A percentile compares a stretch with the other conserved stretches of the same genome.
Evolutionary conservation across 208 protist genomes (phyloP).

Genomic region (Wallacemonas collosoma): DNA sequence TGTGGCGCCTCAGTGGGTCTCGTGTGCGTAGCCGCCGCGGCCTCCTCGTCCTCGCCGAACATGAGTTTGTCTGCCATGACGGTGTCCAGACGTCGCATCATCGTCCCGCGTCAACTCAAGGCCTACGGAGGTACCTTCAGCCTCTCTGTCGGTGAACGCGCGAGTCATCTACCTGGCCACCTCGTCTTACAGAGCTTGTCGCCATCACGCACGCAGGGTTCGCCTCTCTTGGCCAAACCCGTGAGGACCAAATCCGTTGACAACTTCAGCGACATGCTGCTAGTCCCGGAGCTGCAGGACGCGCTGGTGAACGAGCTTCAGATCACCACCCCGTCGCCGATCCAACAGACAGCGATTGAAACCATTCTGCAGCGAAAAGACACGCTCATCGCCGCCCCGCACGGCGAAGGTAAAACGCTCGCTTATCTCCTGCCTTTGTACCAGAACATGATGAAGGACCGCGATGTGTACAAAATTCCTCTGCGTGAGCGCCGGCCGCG

Average conservation of each 20-base stretch:
- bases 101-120: constrained; percentile 78
- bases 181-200: constrained; percentile 72
- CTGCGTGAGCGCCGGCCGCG: constrained; percentile 83
- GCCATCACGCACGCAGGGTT: constrained; percentile 41
- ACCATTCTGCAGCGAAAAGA: constrained; percentile 65
- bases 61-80: constrained; percentile 12
- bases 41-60: background rate
- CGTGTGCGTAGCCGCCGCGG: no score
- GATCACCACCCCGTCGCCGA: constrained; percentile 71
- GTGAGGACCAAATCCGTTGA: constrained; percentile 68
- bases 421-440: constrained; percentile 83
- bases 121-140: constrained; percentile 82
- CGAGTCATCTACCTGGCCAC: constrained; percentile 51
- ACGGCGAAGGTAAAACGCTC: constrained; percentile 88
- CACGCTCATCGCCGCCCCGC: constrained; percentile 79
- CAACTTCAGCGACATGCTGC: constrained; percentile 68
- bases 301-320: constrained; percentile 37
- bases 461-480: constrained; percentile 85
- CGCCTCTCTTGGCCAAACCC: constrained; percentile 53
- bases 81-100: constrained; percentile 39
- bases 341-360: constrained; percentile 82
- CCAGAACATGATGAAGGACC: constrained; percentile 87
- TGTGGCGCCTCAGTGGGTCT: no score
- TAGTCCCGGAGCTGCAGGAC: constrained; percentile 44
- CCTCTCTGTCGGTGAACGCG: constrained; percentile 67